A percentile compares a stretch with the other conserved stretches of the same genome.
phyloP scores from a whole-genome alignment of 2,329 filamentous ascomycete species.

The Capronia americana region DNA sequence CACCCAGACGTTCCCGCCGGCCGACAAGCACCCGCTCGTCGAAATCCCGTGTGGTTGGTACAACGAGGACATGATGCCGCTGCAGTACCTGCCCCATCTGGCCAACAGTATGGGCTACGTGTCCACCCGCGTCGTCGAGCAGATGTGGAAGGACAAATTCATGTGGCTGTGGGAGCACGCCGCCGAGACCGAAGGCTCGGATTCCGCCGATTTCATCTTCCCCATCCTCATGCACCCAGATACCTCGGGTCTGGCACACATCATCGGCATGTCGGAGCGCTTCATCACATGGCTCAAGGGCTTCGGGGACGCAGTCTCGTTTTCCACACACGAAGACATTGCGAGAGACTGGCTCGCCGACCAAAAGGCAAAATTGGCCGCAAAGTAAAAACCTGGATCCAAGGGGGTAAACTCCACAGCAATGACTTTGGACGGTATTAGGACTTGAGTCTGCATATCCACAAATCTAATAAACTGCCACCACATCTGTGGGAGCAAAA shows the following conservation, averaged over 20 bases:
- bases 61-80: slow-evolving; percentile 58
- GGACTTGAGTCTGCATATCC: too few relatives aligned
- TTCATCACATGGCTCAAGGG: slow-evolving; percentile 59
- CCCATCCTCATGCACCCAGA: slow-evolving; percentile 63
- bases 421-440: too few relatives aligned
- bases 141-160: slow-evolving; percentile 59
- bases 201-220: slow-evolving; percentile 51
- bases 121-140: slow-evolving; percentile 54
- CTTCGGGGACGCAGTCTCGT: slow-evolving; percentile 55
- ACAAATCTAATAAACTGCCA: too few relatives aligned
- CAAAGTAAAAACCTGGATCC: background rate
- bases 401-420: background rate
- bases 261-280: slow-evolving; percentile 64
- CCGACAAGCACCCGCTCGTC: slow-evolving; percentile 45
- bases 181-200: slow-evolving; percentile 31
- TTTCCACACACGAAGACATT: slow-evolving; percentile 52
- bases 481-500: too few relatives aligned
- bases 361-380: slow-evolving; percentile 16
- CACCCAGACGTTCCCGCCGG: slow-evolving; percentile 38
- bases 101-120: slow-evolving; percentile 58
- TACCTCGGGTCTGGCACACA: slow-evolving; percentile 66
- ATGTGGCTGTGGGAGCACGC: slow-evolving; percentile 50
- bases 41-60: slow-evolving; percentile 61
- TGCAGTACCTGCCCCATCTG: slow-evolving; percentile 55
- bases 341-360: slow-evolving; percentile 49